These are phyloP conservation scores for Calocybe indica DNA, from an alignment of 768 basidiomycete species.

Conservation along the genomic window DNA sequence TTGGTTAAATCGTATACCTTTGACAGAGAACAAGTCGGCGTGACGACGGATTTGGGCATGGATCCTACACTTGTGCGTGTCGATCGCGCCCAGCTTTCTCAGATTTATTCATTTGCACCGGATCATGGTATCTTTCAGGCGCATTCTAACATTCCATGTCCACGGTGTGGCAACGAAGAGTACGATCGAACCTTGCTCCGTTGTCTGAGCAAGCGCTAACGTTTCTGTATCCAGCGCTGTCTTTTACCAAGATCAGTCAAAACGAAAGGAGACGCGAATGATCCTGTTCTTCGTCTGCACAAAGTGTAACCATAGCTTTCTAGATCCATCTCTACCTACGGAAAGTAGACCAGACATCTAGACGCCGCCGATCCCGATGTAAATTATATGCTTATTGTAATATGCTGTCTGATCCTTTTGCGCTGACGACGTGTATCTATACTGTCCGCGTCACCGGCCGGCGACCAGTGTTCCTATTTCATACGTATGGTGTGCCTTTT, in stretches of 20 bases:
- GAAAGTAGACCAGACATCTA: slow-evolving; percentile 33
- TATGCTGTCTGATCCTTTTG: slow-evolving; percentile 7
- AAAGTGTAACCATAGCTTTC: slow-evolving; percentile 72
- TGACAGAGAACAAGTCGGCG: slow-evolving; percentile 85
- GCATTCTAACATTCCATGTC: slow-evolving; percentile 80
- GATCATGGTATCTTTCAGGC: slow-evolving; percentile 39
- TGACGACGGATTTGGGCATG: slow-evolving; percentile 79
- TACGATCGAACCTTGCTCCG: slow-evolving; percentile 30
- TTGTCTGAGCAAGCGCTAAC: background rate
- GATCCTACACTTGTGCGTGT: slow-evolving; percentile 68
- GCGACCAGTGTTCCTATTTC: background rate
- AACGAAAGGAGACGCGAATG: slow-evolving; percentile 94
- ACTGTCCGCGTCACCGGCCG: background rate
- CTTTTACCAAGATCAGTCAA: slow-evolving; percentile 95
- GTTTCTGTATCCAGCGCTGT: slow-evolving; percentile 60
- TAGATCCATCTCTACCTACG: slow-evolving; percentile 56
- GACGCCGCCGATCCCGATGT: slow-evolving; percentile 8
- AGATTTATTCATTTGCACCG: background rate
- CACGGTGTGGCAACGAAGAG: slow-evolving; percentile 79
- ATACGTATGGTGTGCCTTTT: slow-evolving; percentile 7
- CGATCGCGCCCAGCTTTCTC: background rate
- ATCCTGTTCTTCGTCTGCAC: slow-evolving; percentile 88
- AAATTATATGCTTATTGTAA: slow-evolving; percentile 7
- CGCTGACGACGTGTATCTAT: background rate
- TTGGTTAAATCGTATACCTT: slow-evolving; percentile 1